A percentile compares a stretch with the other conserved stretches of the same genome.
These are phyloP conservation scores for Colletotrichum plurivorum DNA, from an alignment of 2,329 filamentous ascomycete species.

Conservation along the genomic window DNA sequence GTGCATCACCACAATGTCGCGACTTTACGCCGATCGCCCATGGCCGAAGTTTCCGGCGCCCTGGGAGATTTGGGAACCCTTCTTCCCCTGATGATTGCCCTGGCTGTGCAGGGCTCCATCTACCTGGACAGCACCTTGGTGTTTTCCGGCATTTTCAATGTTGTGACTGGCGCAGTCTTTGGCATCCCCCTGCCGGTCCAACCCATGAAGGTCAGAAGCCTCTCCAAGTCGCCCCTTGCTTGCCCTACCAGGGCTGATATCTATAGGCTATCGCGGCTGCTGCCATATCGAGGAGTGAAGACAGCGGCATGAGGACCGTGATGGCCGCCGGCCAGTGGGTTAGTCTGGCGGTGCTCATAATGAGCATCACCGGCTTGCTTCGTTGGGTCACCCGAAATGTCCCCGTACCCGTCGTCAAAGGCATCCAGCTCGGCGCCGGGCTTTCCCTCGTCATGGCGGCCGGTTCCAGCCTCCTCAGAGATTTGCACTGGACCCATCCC, in stretches of 20 bases:
- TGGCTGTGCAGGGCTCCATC: conserved; percentile 83
- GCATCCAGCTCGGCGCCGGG: conserved; percentile 94
- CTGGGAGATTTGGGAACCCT: conserved; percentile 91
- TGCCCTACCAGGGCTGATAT: conserved; percentile 1
- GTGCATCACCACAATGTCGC: conserved; percentile 63
- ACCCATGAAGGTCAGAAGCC: conserved; percentile 75
- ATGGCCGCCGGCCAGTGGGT: conserved; percentile 86
- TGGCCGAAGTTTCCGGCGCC: conserved; percentile 87
- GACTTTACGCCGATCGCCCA: conserved; percentile 61
- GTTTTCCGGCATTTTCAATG: conserved; percentile 90
- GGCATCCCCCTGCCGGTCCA: conserved; percentile 93
- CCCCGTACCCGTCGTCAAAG: conserved; percentile 90
- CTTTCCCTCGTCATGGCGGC: conserved; percentile 86
- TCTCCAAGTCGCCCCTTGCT: not conserved
- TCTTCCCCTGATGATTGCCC: conserved; percentile 88
- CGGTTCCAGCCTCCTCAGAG: conserved; percentile 76
- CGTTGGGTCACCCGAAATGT: conserved; percentile 80
- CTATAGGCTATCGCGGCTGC: conserved; percentile 86
- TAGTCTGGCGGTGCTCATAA: conserved; percentile 77
- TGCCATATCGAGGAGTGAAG: conserved; percentile 79
- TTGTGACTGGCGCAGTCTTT: conserved; percentile 85
- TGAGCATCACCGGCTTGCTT: conserved; percentile 86
- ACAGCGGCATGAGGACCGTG: conserved; percentile 67
- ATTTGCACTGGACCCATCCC: conserved; percentile 77
- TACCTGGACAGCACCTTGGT: conserved; percentile 87